Conservation (phyloP, 1,284 basidiomycete species). For the Fistulina hepatica region DNA sequence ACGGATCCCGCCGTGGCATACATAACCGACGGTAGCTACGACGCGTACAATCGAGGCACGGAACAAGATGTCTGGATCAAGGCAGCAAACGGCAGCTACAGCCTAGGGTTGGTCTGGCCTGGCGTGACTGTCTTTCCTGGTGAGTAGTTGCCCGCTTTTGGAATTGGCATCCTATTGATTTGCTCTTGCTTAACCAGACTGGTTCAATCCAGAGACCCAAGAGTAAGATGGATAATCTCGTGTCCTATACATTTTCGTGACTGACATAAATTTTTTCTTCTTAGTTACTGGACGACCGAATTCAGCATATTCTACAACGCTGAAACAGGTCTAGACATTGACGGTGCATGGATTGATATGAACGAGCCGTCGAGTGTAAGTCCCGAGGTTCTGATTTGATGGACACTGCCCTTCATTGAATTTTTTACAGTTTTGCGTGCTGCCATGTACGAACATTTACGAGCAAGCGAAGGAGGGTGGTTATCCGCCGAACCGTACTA, state of each 20-base stretch:
- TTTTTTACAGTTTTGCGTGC: slow-evolving; percentile 48
- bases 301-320: slow-evolving; percentile 50
- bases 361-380: slow-evolving; percentile 56
- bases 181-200: slow-evolving; percentile 33
- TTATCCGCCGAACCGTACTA: slow-evolving; percentile 43
- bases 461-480: slow-evolving; percentile 38
- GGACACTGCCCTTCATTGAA: slow-evolving; percentile 1
- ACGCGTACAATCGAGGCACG: slow-evolving; percentile 45
- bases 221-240: slow-evolving; percentile 25
- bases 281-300: slow-evolving; percentile 54
- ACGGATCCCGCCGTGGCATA: slow-evolving; percentile 63
- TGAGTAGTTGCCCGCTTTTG: slow-evolving; percentile 16
- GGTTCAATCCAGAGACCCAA: slow-evolving; percentile 48
- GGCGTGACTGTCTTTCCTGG: slow-evolving; percentile 58
- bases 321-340: slow-evolving; percentile 47
- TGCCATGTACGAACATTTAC: slow-evolving; percentile 47
- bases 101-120: slow-evolving; percentile 61
- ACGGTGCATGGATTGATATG: slow-evolving; percentile 67
- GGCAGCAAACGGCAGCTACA: slow-evolving; percentile 46
- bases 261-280: not conserved
- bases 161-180: not conserved
- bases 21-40: slow-evolving; percentile 37
- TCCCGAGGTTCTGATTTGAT: slow-evolving; percentile 1
- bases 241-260: not conserved
- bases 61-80: slow-evolving; percentile 51